Evolutionary conservation across 192 early-diverging fungal genomes (phyloP), one percentile per base, ranked within the genome.

Genomic region (Coemansia sp.): DNA sequence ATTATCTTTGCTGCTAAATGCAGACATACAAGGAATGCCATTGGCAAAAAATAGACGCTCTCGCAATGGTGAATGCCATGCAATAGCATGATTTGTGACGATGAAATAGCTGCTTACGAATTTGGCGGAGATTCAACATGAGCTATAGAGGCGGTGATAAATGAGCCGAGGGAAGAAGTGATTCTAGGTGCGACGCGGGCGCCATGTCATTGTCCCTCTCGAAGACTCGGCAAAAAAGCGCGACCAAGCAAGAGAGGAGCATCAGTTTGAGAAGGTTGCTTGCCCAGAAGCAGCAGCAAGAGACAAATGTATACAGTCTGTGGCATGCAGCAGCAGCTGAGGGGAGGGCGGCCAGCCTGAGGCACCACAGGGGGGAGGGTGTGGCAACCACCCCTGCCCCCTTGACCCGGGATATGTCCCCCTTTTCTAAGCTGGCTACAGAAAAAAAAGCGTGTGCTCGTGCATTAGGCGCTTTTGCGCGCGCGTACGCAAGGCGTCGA

Each of bases 401-500:
- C 27, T 61, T 58, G 67, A 64, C 67, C 70, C 78, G 64, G 55
- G 31, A 41, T 32, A 64, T 50, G 68, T 58, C 78, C 78, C 57
- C 67, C 46, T 62, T 62, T 63, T 8, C 14, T 14, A 39, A 62
- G 67, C 45, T 59, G 31, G 17, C 31, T 31, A 36, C 39, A 32
- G 25, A 59, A 59, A 38, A 38, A 15, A 61, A 61, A 61, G 59
- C 59, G 59, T 61, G 62, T 41, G 51, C 25, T 29, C 41, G 44
- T 64, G 62, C 69, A 70, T 70, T 46, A 70, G 39, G 39, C 62
- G 29, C 62, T 57, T 48, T 48, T 58, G 29, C 62, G 60, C 61
- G 68, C 61, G 68, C 51, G 69, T 57, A 36, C 34, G 69, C 62
- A 70, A 70, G 69, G 69, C 69, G 69, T 27, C 69, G 51, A 70